phyloP scores from a whole-genome alignment of 805 yeast genomes.

The Yarrowia deformans region DNA sequence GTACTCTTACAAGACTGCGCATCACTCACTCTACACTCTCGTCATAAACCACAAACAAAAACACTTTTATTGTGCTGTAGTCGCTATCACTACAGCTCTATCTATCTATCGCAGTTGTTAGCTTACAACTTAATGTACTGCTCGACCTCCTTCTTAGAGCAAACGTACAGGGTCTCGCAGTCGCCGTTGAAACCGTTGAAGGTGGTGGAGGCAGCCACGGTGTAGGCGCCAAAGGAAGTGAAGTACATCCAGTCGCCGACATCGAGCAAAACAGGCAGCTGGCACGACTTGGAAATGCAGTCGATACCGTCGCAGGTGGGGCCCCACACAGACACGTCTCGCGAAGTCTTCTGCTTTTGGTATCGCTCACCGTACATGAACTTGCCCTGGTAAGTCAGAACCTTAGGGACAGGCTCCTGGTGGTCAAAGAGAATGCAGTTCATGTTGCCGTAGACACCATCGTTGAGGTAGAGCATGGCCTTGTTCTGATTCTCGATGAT shows the following conservation, averaged over 20 bases:
- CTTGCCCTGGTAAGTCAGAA: constrained; percentile 62
- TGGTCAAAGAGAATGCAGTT: constrained; percentile 94
- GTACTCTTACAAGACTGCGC: no score
- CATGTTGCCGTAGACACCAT: constrained; percentile 95
- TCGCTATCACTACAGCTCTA: constrained; percentile 25
- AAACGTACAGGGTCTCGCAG: constrained; percentile 67
- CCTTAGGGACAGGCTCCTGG: constrained; percentile 75
- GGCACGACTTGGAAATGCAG: constrained; percentile 65
- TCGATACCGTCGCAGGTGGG: constrained; percentile 98
- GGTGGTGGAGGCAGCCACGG: constrained; percentile 87
- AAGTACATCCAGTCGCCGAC: constrained; percentile 96
- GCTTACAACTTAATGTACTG: constrained; percentile 25
- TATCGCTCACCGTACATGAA: constrained; percentile 52
- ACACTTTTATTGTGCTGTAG: constrained; percentile 20
- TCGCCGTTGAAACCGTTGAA: constrained; percentile 85
- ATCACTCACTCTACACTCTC: no score
- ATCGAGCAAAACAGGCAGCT: constrained; percentile 64
- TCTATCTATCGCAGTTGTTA: constrained; percentile 9
- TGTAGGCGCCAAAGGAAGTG: constrained; percentile 86
- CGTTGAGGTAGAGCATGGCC: constrained; percentile 86
- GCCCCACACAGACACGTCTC: constrained; percentile 81
- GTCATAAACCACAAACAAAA: not conserved
- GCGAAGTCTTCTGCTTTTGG: constrained; percentile 36
- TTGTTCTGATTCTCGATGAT: constrained; percentile 50
- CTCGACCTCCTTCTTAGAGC: constrained; percentile 50